Evolutionary conservation across 2,329 filamentous ascomycete species (phyloP), one percentile per base, ranked within the genome.

Genomic region (Davidsoniella eucalypti): DNA sequence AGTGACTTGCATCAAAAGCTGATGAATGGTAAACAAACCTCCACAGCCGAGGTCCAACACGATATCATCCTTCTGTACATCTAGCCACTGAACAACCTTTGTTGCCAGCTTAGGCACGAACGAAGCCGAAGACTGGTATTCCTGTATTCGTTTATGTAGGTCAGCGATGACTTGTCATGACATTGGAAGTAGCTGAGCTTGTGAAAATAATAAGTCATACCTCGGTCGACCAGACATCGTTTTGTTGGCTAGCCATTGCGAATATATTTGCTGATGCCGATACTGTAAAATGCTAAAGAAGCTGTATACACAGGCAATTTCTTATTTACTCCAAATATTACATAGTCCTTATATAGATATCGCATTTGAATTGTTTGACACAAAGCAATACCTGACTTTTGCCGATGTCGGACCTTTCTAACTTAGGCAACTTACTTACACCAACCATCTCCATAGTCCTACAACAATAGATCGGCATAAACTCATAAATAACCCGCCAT

Each of bases 31-130:
- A 18, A 17, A 61, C 65, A 54, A 52, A 75, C 73, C 78, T 41
- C 79, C 78, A 56, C 78, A 82, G 12, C 78, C 78, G 49, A 82
- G 63, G 55, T 82, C 78, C 2, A 82, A 64, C 18, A 82, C 68
- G 14, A 65, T 60, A 58, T 82, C 78, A 55, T 75, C 70, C 25
- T 69, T 66, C 52, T 76, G 67, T 0, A 77, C 68, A 55, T 78
- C 69, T 0, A 82, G 65, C 70, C 75, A 80, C 43, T 67, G 60
- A 9, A 79, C 57, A 4, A 82, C 67, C 53, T 76, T 79, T 14
- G 67, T 68, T 1, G 77, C 71, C 8, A 82, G 64, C 57, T 77
- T 75, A 3, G 78, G 77, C 7, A 82, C 78, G 57, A 82, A 82
- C 0, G 74, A 72, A 6, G 78, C 78, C 2, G 76, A 71, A 52